These are phyloP conservation scores for Daphne laureola DNA, from an alignment of 441 rosid species.

Conservation along the genomic window DNA sequence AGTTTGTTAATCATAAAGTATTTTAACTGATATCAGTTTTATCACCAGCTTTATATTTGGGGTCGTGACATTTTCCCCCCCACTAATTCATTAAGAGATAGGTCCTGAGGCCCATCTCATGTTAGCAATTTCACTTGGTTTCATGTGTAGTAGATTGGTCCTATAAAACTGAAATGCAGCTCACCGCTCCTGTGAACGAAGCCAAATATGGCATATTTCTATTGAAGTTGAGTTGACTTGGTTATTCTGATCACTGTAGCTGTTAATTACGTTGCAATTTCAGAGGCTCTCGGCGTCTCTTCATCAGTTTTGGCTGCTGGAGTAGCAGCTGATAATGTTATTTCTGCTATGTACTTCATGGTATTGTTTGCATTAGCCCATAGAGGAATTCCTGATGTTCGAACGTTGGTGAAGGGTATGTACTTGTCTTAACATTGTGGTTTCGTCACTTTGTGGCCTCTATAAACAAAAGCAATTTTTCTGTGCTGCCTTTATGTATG, in stretches of 20 bases:
- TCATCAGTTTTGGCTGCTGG: conserved; percentile 81
- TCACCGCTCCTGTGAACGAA: too few species aligned
- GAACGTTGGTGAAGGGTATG: conserved; percentile 34
- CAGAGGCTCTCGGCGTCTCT: conserved; percentile 63
- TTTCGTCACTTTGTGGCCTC: neutral
- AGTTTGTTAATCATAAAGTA: too few species aligned
- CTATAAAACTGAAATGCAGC: too few species aligned
- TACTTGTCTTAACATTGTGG: neutral
- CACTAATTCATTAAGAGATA: too few species aligned
- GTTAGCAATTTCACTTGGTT: too few species aligned
- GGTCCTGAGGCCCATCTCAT: too few species aligned
- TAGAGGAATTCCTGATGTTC: conserved; percentile 47
- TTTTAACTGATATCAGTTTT: too few species aligned
- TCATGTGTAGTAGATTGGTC: too few species aligned
- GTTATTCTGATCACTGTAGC: conserved; percentile 31
- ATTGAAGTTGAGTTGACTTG: conserved; percentile 13
- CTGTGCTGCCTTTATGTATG: neutral
- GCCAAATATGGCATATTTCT: conserved; percentile 5
- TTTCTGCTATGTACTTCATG: conserved; percentile 57
- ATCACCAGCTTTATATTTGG: too few species aligned
- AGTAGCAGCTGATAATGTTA: conserved; percentile 75
- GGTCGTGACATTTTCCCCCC: too few species aligned
- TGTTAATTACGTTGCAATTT: conserved; percentile 74
- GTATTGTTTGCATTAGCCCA: conserved; percentile 60
- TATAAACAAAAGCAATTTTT: neutral